phyloP scores from a whole-genome alignment of 225 moss, liverwort and hornwort genomes.

The Physcomitrellopsis africana region DNA sequence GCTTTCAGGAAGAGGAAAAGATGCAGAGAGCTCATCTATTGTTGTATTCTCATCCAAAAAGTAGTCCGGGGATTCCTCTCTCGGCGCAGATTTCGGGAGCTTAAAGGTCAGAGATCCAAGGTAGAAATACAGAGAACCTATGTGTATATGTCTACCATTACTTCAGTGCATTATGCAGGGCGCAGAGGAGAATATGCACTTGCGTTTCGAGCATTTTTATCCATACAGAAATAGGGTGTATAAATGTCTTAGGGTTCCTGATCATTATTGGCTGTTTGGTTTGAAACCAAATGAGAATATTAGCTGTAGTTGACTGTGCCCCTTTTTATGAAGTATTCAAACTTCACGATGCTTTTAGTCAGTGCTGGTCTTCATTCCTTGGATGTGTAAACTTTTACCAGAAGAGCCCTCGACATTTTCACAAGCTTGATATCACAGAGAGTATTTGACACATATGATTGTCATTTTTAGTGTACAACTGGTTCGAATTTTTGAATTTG shows the following conservation, averaged over 20 bases:
- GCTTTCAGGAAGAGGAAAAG: conserved; percentile 29
- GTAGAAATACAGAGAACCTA: conserved; percentile 22
- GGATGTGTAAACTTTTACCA: too few relatives aligned
- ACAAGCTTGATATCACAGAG: fast-evolving
- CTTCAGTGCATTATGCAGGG: fast-evolving
- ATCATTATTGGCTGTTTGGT: not conserved
- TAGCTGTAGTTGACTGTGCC: not conserved
- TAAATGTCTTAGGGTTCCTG: not conserved
- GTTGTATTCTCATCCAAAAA: conserved; percentile 44
- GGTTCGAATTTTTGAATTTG: not conserved
- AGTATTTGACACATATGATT: not conserved
- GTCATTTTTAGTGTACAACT: fast-evolving
- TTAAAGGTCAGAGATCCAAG: conserved; percentile 45
- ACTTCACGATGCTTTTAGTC: too few relatives aligned
- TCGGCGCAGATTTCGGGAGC: conserved; percentile 19
- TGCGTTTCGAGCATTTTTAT: fast-evolving
- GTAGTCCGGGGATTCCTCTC: conserved; percentile 28
- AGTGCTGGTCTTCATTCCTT: too few relatives aligned
- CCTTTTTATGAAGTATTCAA: too few relatives aligned
- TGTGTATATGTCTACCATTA: not conserved
- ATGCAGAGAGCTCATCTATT: conserved; percentile 11
- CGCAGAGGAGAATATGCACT: not conserved
- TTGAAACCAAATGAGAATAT: conserved; percentile 18
- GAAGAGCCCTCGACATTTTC: fast-evolving
- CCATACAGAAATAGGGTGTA: too few relatives aligned